Base-by-base conservation (phyloP, 768 basidiomycete genomes). In the Agrocybe pediades region DNA sequence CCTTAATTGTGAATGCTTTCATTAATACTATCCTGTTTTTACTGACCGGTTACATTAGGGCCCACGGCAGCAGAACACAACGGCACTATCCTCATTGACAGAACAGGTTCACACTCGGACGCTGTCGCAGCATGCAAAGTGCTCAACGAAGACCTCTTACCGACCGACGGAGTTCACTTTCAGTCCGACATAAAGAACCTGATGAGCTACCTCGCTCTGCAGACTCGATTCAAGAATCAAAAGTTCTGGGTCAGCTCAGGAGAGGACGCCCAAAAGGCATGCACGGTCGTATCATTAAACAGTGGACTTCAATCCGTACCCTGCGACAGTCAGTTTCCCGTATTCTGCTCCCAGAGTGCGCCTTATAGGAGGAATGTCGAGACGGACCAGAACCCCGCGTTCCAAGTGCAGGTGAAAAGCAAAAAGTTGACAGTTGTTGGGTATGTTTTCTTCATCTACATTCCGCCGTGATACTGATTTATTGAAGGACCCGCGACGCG, bases 401-500 rank as follows among this genome's bases (percentile, higher is more conserved):
- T 58, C 25, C 64, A 67, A 13, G 62, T 69, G 0, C 54, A 68
- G 40, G 65, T 72, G 5, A 41, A 61, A 36, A 63, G 68, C 9
- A 54, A 61, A 29, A 60, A 63, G 27, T 30, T 66, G 23, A 62
- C 55, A 11, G 53, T 68, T 19, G 54, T 55, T 26, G 66, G 65
- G 66, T 70, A 40, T 23, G 62, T 44, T 17, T 16, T 23, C 24
- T 26, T 6, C 0, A 15, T 11, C 9, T 55, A 39, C 17, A 30
- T n/a, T 26, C 5, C 24, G 19, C n/a, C n/a, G 24, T 36, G 43
- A 33, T 29, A 40, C 17, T 15, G 19, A 25, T 29, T 27, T 7
- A 25, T n/a, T 41, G n/a, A 40, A 79, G 77, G 0, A 75, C 70
- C 39, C 78, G 79, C 17, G 79, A 81, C 57, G 73, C 74, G 29